Percentiles rank a stretch among this genome's conserved stretches.
These are phyloP conservation scores for Pseudocercospora eumusae DNA, from an alignment of 2,329 filamentous ascomycete genomes.

Conservation along the genomic window DNA sequence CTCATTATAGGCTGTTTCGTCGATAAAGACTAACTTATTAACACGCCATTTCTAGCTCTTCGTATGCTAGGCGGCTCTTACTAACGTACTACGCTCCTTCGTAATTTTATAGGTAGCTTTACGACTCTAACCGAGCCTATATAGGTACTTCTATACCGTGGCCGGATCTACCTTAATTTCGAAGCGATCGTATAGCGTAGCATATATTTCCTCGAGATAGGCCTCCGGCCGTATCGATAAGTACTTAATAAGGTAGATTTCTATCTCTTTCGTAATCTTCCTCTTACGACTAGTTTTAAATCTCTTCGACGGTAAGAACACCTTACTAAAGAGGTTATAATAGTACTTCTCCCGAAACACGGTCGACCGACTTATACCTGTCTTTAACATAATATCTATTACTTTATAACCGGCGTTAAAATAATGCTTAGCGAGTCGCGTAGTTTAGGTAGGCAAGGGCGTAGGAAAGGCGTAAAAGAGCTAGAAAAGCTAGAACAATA, in stretches of 20 bases:
- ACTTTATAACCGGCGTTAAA: not conserved
- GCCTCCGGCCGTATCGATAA: not conserved
- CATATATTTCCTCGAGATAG: not conserved
- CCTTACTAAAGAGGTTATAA: not conserved
- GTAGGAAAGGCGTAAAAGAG: not conserved
- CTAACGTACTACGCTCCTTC: not conserved
- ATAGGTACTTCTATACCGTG: not conserved
- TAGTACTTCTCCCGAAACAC: not conserved
- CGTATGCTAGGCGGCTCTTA: not conserved
- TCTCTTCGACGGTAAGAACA: not conserved
- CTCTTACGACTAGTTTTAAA: not conserved
- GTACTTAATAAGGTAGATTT: not conserved
- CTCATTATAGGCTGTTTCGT: not conserved
- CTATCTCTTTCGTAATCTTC: not conserved
- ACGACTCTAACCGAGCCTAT: not conserved
- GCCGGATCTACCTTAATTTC: not conserved
- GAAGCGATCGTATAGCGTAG: not conserved
- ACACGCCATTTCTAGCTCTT: not conserved
- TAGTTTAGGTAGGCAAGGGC: not conserved
- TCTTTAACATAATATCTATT: not conserved
- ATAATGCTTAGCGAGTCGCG: not conserved
- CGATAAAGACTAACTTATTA: conserved; percentile 2
- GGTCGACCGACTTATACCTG: not conserved
- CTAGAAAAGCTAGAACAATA: not conserved
- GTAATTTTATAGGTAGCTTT: not conserved